Evolutionary conservation across 2,329 filamentous ascomycete genomes (phyloP).

Genomic region (Penicillium sp.): DNA sequence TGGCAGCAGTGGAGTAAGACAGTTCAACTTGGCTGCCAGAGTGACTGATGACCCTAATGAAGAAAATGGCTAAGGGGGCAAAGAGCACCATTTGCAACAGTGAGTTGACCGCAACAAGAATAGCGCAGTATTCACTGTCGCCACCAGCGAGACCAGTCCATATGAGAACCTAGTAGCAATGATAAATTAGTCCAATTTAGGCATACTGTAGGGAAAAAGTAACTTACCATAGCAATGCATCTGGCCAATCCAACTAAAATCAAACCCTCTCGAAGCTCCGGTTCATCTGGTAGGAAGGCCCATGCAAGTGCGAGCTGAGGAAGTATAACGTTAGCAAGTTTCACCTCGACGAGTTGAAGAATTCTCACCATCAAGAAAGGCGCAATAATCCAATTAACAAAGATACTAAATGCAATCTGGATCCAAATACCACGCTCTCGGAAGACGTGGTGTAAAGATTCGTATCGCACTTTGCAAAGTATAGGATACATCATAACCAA

Average conservation of each 20-base stretch:
- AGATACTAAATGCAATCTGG: slow-evolving; percentile 72
- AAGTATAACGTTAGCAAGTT: not conserved
- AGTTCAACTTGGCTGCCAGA: slow-evolving; percentile 40
- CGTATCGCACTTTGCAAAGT: slow-evolving; percentile 80
- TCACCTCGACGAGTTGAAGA: not conserved
- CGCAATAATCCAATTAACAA: slow-evolving; percentile 81
- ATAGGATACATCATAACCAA: slow-evolving; percentile 96
- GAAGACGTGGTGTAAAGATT: slow-evolving; percentile 68
- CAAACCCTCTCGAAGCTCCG: slow-evolving; percentile 59
- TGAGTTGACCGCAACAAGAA: slow-evolving; percentile 73
- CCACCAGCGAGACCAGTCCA: slow-evolving; percentile 78
- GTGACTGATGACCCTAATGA: slow-evolving; percentile 66
- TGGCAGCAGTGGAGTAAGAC: slow-evolving; percentile 67
- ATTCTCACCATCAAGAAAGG: slow-evolving; percentile 72
- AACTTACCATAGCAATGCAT: slow-evolving; percentile 79
- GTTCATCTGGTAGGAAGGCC: slow-evolving; percentile 55
- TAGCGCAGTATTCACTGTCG: slow-evolving; percentile 77
- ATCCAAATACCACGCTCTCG: slow-evolving; percentile 65
- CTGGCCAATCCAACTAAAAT: slow-evolving; percentile 80
- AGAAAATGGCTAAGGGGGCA: slow-evolving; percentile 66
- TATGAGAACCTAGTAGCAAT: slow-evolving; percentile 56
- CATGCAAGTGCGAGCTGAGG: slow-evolving; percentile 48
- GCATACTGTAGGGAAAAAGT: not conserved
- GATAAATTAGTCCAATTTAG: not conserved
- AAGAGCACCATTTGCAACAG: slow-evolving; percentile 72